Base-by-base conservation (phyloP, 2,329 filamentous ascomycete genomes). In the Intubia oerlemansii region DNA sequence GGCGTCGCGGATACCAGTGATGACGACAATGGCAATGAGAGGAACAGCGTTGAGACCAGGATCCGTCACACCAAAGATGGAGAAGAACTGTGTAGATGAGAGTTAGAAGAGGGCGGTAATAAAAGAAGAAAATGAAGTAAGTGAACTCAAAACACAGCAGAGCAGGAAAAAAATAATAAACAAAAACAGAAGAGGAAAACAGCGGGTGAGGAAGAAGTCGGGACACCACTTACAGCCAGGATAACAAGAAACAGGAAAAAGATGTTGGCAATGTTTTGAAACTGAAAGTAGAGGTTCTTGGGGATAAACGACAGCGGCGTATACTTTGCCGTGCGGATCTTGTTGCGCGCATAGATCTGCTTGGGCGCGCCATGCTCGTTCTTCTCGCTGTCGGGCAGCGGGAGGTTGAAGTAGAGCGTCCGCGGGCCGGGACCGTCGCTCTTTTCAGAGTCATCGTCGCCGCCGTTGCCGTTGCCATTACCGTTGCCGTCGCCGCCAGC, bases 171-270 rank as follows among this genome's bases (percentile, higher is more conserved):
- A 2, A 7, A 16, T 15, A 17, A 10, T 24, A 17, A 19, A 28
- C 14, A 32, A 10, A 14, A 21, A 25, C 27, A 48, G 7, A 19
- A 29, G 24, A n/a, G n/a, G n/a, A n/a, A n/a, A n/a, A n/a, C n/a
- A n/a, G n/a, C n/a, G n/a, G n/a, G n/a, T n/a, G n/a, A n/a, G n/a
- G n/a, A n/a, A n/a, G n/a, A n/a, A n/a, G n/a, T n/a, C n/a, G n/a
- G n/a, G n/a, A n/a, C n/a, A n/a, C n/a, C n/a, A n/a, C n/a, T 62
- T 73, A 95, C 88, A 44, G 75, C 73, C 34, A 98, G 65, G 45
- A 98, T 91, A 47, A 93, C 84, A 42, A 85, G 66, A 54, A 95
- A 93, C 41, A 95, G 60, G 63, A 98, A 98, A 55, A 95, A 98
- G 30, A 95, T 75, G 50, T 98, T 98, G 45, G 88, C 88, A 43